Evolutionary conservation across 108 stramenopile genomes (phyloP), one percentile per base, ranked within the genome.

Genomic region (Aureococcus anophagefferens): DNA sequence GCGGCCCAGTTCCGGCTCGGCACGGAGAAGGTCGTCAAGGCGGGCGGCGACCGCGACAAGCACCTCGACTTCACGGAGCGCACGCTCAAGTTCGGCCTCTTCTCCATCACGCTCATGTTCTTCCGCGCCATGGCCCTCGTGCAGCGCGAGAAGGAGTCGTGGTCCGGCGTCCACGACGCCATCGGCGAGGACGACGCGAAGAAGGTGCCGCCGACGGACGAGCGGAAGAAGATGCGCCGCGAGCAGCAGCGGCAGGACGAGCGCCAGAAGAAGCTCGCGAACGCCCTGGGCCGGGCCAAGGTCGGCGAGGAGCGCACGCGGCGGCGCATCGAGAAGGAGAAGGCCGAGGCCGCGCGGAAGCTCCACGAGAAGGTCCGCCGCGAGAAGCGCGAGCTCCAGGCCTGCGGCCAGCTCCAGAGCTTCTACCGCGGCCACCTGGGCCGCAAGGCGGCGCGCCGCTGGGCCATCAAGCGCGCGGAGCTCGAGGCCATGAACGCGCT

Each of bases 61-160:
- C 44, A 35, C 28, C 46, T 70, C 16, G 45, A 76, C 62, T 69
- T 71, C 18, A 74, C 79, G 18, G 77, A 73, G 30, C 46, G 63
- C 0, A 62, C 67, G 69, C 69, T 83, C 29, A 76, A 76, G 36
- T 80, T 79, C 29, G 83, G 77, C 46, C 64, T 83, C 18, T 83
- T 83, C 69, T 64, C 44, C 68, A 30, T 80, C 21, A 76, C 83
- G 28, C 63, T 83, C 0, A 66, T 75, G 79, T 83, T 80, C 74
- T 83, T 83, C 51, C 65, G 80, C 0, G 77, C 80, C 35, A 80
- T 80, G 83, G 67, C 73, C 36, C 75, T 80, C 31, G 33, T 83
- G 33, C 33, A 40, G 36, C 62, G 79, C 46, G 76, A 80, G 59
- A 44, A 71, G 68, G 62, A 34, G 5, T n/a, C 34, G 9, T 74